Conservation (phyloP, 192 early-diverging fungal genomes). For the Coemansia sp. region DNA sequence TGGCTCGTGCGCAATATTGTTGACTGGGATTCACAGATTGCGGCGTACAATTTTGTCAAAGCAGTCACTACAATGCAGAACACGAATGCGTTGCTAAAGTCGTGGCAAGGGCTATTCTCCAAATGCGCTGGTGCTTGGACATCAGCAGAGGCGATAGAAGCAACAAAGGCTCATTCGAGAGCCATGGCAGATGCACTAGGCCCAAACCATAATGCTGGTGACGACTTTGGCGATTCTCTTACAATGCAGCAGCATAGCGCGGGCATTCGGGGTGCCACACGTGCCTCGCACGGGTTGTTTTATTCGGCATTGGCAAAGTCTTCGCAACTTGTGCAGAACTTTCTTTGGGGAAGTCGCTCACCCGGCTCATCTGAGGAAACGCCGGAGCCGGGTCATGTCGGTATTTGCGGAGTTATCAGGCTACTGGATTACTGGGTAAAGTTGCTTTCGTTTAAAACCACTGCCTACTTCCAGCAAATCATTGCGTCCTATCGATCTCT, state of each 20-base stretch:
- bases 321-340: conserved; percentile 42
- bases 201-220: conserved; percentile 5
- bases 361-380: conserved; percentile 8
- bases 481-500: conserved; percentile 40
- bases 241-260: conserved; percentile 13
- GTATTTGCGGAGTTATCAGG: conserved; percentile 29
- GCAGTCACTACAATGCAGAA: conserved; percentile 40
- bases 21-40: conserved; percentile 42
- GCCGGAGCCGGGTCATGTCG: conserved; percentile 12
- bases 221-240: conserved; percentile 16
- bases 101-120: conserved; percentile 33
- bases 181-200: conserved; percentile 3
- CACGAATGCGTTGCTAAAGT: conserved; percentile 24
- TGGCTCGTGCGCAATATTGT: conserved; percentile 38
- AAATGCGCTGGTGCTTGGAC: neutral
- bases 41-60: conserved; percentile 38
- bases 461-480: conserved; percentile 48
- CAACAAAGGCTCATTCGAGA: neutral
- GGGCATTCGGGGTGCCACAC: neutral
- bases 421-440: conserved; percentile 37
- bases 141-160: conserved; percentile 2
- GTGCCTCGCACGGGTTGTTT: conserved; percentile 20
- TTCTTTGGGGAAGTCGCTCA: conserved; percentile 29
- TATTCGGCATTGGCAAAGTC: conserved; percentile 49
- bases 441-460: conserved; percentile 44